Base-by-base conservation (phyloP, 805 yeast genomes). In the Kazachstania martiniae region DNA sequence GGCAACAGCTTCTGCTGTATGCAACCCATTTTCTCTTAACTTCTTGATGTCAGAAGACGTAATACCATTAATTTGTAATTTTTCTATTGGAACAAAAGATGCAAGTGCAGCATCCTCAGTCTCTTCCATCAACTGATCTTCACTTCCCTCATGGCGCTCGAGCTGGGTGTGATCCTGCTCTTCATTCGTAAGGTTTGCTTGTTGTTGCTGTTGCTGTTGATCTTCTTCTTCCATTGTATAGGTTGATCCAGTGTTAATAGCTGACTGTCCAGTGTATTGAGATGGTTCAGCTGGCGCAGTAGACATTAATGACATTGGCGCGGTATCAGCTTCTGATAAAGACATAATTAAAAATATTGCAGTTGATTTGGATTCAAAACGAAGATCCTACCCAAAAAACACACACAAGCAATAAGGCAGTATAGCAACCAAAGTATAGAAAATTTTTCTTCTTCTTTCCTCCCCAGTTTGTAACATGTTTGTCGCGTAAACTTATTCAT, bases 1-100 rank as follows among this genome's bases (percentile, higher is more conserved):
- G 3, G 98, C 97, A 37, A 89, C 76, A 14, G 94, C 73, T 53
- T 87, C 96, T 6, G 81, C 94, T 0, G 98, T 91, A 52, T 81
- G 81, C 47, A 70, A 75, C 0, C 96, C 96, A 17, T 78, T 80
- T 29, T 82, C 89, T 40, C 75, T 69, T 32, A 91, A 67, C 53
- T 85, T 89, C 40, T 71, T 74, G 43, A 89, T 66, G 55, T 91
- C 98, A 21, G 74, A 66, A 3, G 74, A 51, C 5, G 87, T 70
- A 40, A 91, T 86, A 9, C 98, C 98, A 50, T 85, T 84, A 13
- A 94, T 93, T 58, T 67, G 54, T 57, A 54, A 34, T 29, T 53
- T 55, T 17, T 58, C 61, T 15, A 55, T 25, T 3, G 55, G 61
- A 5, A 57, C 58, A 38, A 54, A 58, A 15, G 59, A 46, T 1